These are phyloP conservation scores for Ceratobasidium sp. DNA, from an alignment of 1,284 basidiomycete species.

Conservation along the genomic window DNA sequence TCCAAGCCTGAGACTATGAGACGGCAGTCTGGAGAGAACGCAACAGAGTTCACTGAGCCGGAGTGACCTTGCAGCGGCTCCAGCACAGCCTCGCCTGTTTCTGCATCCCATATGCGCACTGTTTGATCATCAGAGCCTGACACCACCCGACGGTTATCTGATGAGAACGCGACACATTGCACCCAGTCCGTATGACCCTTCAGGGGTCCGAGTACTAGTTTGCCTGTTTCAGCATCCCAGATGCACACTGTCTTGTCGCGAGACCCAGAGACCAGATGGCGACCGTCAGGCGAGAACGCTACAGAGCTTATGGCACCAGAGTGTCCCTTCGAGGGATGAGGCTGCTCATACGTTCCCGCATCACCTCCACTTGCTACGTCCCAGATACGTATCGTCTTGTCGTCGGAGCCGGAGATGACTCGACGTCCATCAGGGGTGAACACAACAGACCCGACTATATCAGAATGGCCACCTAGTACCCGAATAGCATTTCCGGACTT, in stretches of 20 bases:
- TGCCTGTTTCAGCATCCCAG: conserved; percentile 28
- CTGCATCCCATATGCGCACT: conserved; percentile 34
- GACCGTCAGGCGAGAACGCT: conserved; percentile 35
- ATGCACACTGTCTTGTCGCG: no score
- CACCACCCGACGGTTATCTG: neutral
- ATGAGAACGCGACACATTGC: conserved; percentile 34
- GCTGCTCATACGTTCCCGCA: no score
- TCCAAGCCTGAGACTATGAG: neutral
- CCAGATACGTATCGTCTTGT: conserved; percentile 23
- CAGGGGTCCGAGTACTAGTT: neutral
- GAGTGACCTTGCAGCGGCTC: neutral
- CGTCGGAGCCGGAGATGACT: conserved; percentile 40
- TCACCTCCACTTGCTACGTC: no score
- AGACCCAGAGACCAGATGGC: conserved; percentile 30
- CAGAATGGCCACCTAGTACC: no score
- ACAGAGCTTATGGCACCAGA: neutral
- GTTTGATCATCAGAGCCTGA: conserved; percentile 28
- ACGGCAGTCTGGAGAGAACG: neutral
- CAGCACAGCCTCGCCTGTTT: neutral
- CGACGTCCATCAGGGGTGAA: conserved; percentile 34
- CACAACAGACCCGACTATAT: neutral
- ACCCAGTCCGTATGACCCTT: conserved; percentile 17
- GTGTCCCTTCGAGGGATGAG: neutral
- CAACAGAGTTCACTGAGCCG: neutral
- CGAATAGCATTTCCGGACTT: no score